Evolutionary conservation across 495 filamentous ascomycete genomes (phyloP), one percentile per base, ranked within the genome.

Genomic region (Aspergillus cristatus): DNA sequence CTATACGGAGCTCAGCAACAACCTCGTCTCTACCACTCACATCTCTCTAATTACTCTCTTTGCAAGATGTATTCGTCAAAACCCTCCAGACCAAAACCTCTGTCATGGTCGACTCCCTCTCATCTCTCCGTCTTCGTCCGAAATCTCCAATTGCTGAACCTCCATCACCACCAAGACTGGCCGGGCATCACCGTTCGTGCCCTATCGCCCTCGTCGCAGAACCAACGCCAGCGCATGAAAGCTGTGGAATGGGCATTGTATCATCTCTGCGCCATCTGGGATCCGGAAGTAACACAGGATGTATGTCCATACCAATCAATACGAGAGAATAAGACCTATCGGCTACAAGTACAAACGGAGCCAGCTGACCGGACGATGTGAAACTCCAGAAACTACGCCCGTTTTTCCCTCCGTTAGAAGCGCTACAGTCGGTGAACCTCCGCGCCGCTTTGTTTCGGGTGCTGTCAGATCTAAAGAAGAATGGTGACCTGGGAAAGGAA

Each of bases 341-440:
- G n/a, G n/a, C n/a, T n/a, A n/a, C n/a, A n/a, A n/a, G n/a, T n/a
- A n/a, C n/a, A n/a, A n/a, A 32, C 35, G 33, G 28, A 44, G 35
- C 35, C 25, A 37, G 34, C 39, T 48, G 42, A 40, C 35, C 13
- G 15, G 25, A 22, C 37, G 35, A 34, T 54, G 31, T 47, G 37
- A 14, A 15, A 29, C 32, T 37, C 32, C 47, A 90, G 79, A 94
- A 91, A 73, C 71, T 94, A 10, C 82, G 79, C 28, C 84, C 87
- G 0, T 93, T 90, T 68, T 94, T 87, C 55, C 88, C 88, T 26
- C 83, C 88, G 6, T 69, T 84, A 46, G 85, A 90, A 53, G 82
- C 86, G 14, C 71, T 94, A 24, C 86, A 91, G 51, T 93, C 86
- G 4, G 68, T 90, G 47, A 94, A 94, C 53, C 76, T 95, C 10